These are phyloP conservation scores for Theobroma cacao DNA, from an alignment of 345 rosid genomes.

Conservation along the genomic window DNA sequence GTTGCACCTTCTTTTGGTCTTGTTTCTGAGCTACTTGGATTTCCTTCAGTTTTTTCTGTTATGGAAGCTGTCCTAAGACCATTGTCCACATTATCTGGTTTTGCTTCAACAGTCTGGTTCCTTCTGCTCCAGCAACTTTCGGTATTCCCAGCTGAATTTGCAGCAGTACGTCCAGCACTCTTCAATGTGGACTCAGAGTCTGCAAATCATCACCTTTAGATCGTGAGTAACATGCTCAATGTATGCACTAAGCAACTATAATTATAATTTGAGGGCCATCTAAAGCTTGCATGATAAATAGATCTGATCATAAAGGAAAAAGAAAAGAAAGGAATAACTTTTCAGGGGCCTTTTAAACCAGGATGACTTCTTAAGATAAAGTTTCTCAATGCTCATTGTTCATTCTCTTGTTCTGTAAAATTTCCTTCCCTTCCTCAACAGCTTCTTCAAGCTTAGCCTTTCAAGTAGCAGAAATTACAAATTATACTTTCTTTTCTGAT, in stretches of 20 bases:
- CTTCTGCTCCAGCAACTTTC: constrained; percentile 23
- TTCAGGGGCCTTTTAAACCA: background rate
- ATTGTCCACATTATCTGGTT: constrained; percentile 25
- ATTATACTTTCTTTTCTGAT: background rate
- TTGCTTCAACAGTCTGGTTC: constrained; percentile 22
- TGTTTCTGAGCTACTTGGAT: constrained; percentile 52
- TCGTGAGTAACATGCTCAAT: constrained; percentile 1
- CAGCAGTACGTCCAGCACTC: constrained; percentile 25
- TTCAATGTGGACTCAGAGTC: constrained; percentile 38
- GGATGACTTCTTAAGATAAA: background rate
- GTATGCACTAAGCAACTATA: background rate
- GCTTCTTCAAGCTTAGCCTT: background rate
- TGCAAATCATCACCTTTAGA: constrained; percentile 30
- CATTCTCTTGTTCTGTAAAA: background rate
- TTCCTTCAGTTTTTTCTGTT: constrained; percentile 44
- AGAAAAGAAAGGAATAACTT: background rate
- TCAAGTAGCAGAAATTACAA: background rate
- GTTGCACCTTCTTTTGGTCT: constrained; percentile 75
- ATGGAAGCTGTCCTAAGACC: constrained; percentile 23
- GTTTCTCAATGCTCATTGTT: background rate
- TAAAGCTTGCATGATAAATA: background rate
- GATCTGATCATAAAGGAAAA: background rate
- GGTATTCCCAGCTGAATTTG: constrained; percentile 26
- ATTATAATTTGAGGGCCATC: background rate
- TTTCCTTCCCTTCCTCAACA: background rate